Base-by-base conservation (phyloP, 148 eudicot species). In the Amaranthus hypochondriacus region DNA sequence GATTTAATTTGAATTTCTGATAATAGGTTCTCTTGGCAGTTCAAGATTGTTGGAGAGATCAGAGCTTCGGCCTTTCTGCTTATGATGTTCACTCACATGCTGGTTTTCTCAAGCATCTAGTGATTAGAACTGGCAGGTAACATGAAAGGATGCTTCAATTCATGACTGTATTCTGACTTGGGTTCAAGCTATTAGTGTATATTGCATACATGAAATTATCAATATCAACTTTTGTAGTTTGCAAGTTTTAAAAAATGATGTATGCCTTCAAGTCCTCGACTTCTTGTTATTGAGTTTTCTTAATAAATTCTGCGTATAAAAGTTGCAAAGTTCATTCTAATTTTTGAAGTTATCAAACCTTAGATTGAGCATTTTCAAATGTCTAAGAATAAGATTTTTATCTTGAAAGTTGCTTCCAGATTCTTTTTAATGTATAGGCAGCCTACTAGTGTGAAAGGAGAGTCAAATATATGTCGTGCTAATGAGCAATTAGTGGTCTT, bases 121-220 rank as follows among this genome's bases (percentile, higher is more conserved):
- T 88, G 86, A 80, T 94, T 58, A 86, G 98, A 90, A 81, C 81
- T 66, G 98, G 98, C 83, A 91, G 98, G 98, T 94, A 90, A 51
- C 62, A 54, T 58, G 71, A 44, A 28, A 52, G 66, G 46, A 48
- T 51, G 7, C 49, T 39, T 75, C 53, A 48, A 3, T 8, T 14
- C 43, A 21, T 8, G 3, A 9, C 15, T 46, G 68, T 42, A 39
- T 73, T 63, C 18, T n/a, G 14, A 6, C 2, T 66, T 66, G 56
- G 5, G 48, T 48, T 48, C 42, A 9, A 9, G 15, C 14, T 59
- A n/a, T n/a, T 39, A 4, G 47, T 70, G 44, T 14, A 1, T 6
- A 9, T 50, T 58, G 70, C 54, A 4, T 48, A 11, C 28, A 51
- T 58, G 39, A n/a, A 4, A 58, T 18, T 18, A 18, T 18, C 18